Conservation (phyloP, 805 yeast species). For the Sporopachydermia lactativora region DNA sequence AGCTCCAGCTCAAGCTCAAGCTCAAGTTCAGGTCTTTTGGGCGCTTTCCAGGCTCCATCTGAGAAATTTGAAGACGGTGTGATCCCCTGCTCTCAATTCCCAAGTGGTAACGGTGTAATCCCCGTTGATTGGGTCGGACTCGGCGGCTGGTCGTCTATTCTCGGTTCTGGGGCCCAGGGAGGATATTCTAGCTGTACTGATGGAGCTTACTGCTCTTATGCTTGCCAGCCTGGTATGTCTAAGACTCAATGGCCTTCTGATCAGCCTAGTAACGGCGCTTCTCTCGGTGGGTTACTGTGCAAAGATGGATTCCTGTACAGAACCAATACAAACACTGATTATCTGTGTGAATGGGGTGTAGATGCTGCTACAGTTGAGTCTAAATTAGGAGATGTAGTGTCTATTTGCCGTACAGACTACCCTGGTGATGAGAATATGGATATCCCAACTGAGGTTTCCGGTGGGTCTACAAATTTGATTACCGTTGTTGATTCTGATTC, state of each 20-base stretch:
- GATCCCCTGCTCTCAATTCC: slow-evolving; percentile 52
- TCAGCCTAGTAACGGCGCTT: slow-evolving; percentile 56
- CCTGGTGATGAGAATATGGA: slow-evolving; percentile 99
- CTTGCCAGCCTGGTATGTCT: slow-evolving; percentile 70
- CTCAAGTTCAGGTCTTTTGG: slow-evolving; percentile 37
- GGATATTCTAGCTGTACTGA: slow-evolving; percentile 41
- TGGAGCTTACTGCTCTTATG: slow-evolving; percentile 64
- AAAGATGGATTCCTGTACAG: slow-evolving; percentile 68
- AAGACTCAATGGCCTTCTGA: slow-evolving; percentile 65
- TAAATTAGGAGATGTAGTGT: slow-evolving; percentile 50
- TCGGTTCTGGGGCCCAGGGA: slow-evolving; percentile 24
- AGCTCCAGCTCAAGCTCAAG: slow-evolving; percentile 21
- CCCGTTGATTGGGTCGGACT: slow-evolving; percentile 39
- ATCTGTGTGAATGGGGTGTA: slow-evolving; percentile 82
- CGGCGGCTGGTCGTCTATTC: slow-evolving; percentile 42
- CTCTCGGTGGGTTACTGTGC: slow-evolving; percentile 62
- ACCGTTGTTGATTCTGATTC: slow-evolving; percentile 66
- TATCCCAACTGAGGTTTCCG: slow-evolving; percentile 71
- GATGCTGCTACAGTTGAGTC: slow-evolving; percentile 55
- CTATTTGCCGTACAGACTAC: slow-evolving; percentile 96
- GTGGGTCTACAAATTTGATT: slow-evolving; percentile 51
- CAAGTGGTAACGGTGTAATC: slow-evolving; percentile 63
- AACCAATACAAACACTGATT: slow-evolving; percentile 48
- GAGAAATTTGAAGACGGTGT: slow-evolving; percentile 55
- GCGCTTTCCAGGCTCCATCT: slow-evolving; percentile 33